Evolutionary conservation across 2,329 filamentous ascomycete species (phyloP).

Genomic region (Annulohypoxylon truncatum): DNA sequence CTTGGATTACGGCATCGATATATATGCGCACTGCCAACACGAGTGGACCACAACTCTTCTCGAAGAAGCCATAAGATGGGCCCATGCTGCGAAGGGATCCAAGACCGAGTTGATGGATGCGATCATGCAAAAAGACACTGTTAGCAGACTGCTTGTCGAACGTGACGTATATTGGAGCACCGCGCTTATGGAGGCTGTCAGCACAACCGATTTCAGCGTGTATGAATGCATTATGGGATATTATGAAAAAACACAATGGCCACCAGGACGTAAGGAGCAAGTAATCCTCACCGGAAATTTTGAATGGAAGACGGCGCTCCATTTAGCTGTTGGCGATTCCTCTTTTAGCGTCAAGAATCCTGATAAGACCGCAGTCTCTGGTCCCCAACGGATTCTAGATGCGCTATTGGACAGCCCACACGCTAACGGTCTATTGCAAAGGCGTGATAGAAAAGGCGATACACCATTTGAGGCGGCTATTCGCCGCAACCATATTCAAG

Average conservation of each 20-base stretch:
- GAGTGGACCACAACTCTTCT: conserved; percentile 20
- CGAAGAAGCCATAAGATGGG: conserved; percentile 22
- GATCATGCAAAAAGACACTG: conserved; percentile 27
- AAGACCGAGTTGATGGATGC: conserved; percentile 29
- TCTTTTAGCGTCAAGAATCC: conserved; percentile 21
- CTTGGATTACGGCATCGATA: conserved; percentile 21
- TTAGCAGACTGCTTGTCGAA: conserved; percentile 8
- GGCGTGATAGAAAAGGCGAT: conserved; percentile 18
- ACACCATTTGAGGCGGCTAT: conserved; percentile 28
- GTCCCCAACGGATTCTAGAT: conserved; percentile 26
- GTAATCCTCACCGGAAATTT: conserved; percentile 21
- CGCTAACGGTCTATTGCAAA: conserved; percentile 9
- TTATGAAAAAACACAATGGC: conserved; percentile 15
- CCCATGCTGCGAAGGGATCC: conserved; percentile 21
- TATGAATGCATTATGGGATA: conserved; percentile 28
- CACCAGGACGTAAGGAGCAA: conserved; percentile 9
- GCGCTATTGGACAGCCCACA: conserved; percentile 25
- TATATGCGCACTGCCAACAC: conserved; percentile 10
- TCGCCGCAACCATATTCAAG: conserved; percentile 29
- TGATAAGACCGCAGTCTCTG: conserved; percentile 12
- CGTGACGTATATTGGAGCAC: conserved; percentile 26
- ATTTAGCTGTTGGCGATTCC: conserved; percentile 27
- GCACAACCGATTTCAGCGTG: conserved; percentile 24
- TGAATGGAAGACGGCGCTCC: conserved; percentile 20
- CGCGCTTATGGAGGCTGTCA: conserved; percentile 27